phyloP scores from a whole-genome alignment of 2,329 filamentous ascomycete species.

The Ophiocordyceps sinensis region DNA sequence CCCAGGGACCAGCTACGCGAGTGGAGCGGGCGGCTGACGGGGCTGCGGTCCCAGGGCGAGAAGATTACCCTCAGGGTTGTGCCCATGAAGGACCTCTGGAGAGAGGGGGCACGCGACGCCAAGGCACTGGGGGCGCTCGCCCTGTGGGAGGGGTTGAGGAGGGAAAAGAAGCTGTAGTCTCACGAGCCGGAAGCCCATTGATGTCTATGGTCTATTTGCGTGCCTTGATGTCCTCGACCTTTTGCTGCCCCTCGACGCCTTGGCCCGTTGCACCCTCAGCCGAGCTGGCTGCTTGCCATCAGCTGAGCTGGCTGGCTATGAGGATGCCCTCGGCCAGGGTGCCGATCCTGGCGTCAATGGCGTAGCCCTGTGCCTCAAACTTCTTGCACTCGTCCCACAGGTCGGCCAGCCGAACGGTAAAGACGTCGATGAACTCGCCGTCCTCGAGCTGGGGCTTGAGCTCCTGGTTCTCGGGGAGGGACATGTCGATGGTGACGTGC shows the following conservation, averaged over 20 bases:
- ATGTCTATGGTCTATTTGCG: not conserved
- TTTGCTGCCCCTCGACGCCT: not conserved
- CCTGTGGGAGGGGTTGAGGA: slow-evolving; percentile 40
- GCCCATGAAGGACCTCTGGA: slow-evolving; percentile 40
- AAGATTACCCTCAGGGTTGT: slow-evolving; percentile 48
- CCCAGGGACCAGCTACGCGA: slow-evolving; percentile 32
- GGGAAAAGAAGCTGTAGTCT: slow-evolving; percentile 27
- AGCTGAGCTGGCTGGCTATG: slow-evolving; percentile 44
- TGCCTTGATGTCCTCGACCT: not conserved
- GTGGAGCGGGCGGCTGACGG: slow-evolving; percentile 44
- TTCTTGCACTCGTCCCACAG: slow-evolving; percentile 53
- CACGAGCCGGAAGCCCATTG: not conserved
- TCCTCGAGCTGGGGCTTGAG: slow-evolving; percentile 59
- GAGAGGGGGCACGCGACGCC: slow-evolving; percentile 39
- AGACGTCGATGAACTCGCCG: slow-evolving; percentile 71
- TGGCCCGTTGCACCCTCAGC: too few relatives aligned
- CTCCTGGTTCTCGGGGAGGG: slow-evolving; percentile 51
- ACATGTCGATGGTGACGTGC: slow-evolving; percentile 59
- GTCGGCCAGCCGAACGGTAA: slow-evolving; percentile 47
- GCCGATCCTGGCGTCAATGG: slow-evolving; percentile 65
- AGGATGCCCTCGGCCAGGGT: slow-evolving; percentile 69
- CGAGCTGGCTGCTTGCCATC: not conserved
- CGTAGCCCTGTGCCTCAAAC: slow-evolving; percentile 57
- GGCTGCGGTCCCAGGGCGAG: slow-evolving; percentile 42
- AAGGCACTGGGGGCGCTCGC: slow-evolving; percentile 46